Evolutionary conservation across 805 yeast genomes (phyloP), one percentile per base, ranked within the genome.

Genomic region (Kazachstania martiniae): DNA sequence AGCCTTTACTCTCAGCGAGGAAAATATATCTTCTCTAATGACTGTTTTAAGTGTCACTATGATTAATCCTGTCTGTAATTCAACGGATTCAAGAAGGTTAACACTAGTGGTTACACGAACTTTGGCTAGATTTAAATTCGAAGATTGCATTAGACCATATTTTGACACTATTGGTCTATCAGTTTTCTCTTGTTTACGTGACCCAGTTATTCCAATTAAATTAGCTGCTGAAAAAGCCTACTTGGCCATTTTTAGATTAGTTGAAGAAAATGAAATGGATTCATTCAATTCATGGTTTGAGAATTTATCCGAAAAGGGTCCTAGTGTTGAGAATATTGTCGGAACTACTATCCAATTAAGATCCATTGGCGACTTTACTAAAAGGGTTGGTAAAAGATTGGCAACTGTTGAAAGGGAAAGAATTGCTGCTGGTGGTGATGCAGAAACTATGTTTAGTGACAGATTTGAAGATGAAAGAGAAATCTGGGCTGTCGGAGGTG

Each of bases 161-260:
- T 60, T 72, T 40, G 74, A 75, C 42, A 39, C 58, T 0, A 46
- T 89, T 32, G 83, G 70, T 3, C 84, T 91, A 10, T 65, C 83
- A 9, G 76, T 86, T 2, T 89, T 89, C 53, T 62, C 78, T 0
- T 77, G 91, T 53, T 78, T 89, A 25, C 68, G 98, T 42, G 95
- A 87, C 49, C 68, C 77, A n/a, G 65, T 83, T 29, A 84, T 89
- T 48, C 96, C 98, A 4, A 77, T 89, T 44, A 87, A 86, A 49
- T 66, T 89, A 40, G 95, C 96, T 1, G 95, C 95, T 6, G 98
- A 89, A 55, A 84, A 84, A 61, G 86, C 93, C 1, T 86, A 70
- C 54, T 53, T 87, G 42, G 73, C 83, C 2, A 51, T 85, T 12
- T 79, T 86, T 58, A 65, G 70, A 29, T 62, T 89, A 44, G 77